Percentiles rank a stretch among this genome's conserved stretches.
Conservation (phyloP, 192 early-diverging fungal species). For the Mortierella hygrophila region DNA sequence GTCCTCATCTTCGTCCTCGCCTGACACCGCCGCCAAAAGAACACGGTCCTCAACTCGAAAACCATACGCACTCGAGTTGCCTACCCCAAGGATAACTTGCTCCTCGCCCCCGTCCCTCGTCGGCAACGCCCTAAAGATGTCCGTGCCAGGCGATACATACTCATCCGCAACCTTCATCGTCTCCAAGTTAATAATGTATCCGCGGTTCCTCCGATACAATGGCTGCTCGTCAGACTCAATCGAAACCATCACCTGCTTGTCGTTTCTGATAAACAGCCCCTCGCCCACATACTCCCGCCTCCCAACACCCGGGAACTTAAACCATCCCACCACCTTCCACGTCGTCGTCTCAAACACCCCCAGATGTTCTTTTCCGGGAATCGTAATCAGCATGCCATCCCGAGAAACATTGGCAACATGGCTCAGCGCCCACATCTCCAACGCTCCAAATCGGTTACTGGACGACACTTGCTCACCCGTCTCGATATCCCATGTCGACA, state of each 20-base stretch:
- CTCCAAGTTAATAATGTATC: background rate
- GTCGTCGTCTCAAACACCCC: background rate
- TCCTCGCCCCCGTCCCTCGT: background rate
- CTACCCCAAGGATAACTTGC: background rate
- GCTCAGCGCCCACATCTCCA: constrained; percentile 2
- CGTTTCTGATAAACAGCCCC: background rate
- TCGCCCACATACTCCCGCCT: background rate
- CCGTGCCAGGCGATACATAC: background rate
- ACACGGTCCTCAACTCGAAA: background rate
- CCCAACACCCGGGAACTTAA: background rate
- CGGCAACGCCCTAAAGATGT: background rate
- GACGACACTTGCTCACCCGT: background rate
- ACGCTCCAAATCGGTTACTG: background rate
- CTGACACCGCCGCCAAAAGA: background rate
- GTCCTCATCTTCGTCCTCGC: background rate
- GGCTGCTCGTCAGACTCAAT: constrained; percentile 1
- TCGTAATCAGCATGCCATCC: background rate
- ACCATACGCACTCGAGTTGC: background rate
- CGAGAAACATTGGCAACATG: constrained; percentile 2
- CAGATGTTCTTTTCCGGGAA: background rate
- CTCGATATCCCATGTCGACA: constrained; percentile 4
- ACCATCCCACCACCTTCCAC: background rate
- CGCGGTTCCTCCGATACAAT: background rate
- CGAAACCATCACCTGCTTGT: background rate
- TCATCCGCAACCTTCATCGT: background rate